Percentiles rank a stretch among this genome's conserved stretches.
Conservation (phyloP, 306 rosid genomes). For the Benincasa hispida region DNA sequence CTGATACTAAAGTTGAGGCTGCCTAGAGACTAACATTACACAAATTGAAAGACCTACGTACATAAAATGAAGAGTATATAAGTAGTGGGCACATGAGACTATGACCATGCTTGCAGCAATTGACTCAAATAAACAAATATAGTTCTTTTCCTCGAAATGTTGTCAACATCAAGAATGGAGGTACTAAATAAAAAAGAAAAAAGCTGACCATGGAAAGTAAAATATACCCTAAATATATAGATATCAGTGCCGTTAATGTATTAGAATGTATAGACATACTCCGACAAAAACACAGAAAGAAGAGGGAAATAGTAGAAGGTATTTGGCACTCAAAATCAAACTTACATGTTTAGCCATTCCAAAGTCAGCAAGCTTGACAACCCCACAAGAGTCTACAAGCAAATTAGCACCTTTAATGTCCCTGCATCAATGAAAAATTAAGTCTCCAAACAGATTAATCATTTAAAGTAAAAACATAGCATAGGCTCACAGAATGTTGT, state of each 20-base stretch:
- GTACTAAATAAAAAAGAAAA: neutral
- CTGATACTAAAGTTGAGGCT: neutral
- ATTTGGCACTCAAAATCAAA: slow-evolving; percentile 4
- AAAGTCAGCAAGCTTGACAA: slow-evolving; percentile 94
- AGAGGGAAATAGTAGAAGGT: neutral
- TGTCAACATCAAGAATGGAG: neutral
- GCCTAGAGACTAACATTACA: neutral
- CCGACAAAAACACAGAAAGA: neutral
- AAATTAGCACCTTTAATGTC: slow-evolving; percentile 97
- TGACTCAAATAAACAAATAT: neutral
- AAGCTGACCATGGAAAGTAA: neutral
- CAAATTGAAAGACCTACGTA: neutral
- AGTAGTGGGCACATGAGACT: neutral
- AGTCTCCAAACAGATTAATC: neutral
- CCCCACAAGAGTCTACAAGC: slow-evolving; percentile 90
- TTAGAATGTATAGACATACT: neutral
- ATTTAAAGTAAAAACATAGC: neutral
- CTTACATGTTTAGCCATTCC: slow-evolving; percentile 99
- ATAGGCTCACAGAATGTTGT: neutral
- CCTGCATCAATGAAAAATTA: slow-evolving; percentile 24
- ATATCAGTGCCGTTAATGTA: neutral
- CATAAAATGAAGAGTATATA: neutral
- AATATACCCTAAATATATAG: neutral
- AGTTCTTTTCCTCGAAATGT: neutral
- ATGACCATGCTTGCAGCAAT: neutral